phyloP scores from a whole-genome alignment of 1,139 yeast species.

The Candida neerlandica region DNA sequence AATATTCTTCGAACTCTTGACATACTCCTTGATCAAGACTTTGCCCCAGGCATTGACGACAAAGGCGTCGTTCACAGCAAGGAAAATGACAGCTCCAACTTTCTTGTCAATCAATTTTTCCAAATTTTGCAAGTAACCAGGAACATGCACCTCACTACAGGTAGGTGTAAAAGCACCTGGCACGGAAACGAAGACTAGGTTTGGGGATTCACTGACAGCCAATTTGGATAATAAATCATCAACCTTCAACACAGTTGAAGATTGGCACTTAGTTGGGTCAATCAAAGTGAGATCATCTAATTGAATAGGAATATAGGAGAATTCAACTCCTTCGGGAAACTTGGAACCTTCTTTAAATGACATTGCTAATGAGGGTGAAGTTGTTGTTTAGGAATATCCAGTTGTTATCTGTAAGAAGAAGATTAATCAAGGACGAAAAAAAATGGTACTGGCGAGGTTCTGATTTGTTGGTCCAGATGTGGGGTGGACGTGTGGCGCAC shows the following conservation, averaged over 20 bases:
- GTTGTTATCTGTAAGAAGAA: neutral
- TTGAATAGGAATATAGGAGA: slow-evolving; percentile 59
- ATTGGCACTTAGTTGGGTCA: slow-evolving; percentile 56
- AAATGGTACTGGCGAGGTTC: neutral
- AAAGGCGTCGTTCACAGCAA: slow-evolving; percentile 79
- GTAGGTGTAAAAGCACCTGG: slow-evolving; percentile 96
- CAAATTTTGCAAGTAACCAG: slow-evolving; percentile 61
- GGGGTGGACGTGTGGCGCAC: too few species aligned
- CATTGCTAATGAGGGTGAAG: slow-evolving; percentile 7
- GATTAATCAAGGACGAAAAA: neutral
- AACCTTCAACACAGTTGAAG: slow-evolving; percentile 26
- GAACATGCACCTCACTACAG: slow-evolving; percentile 81
- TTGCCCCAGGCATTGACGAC: slow-evolving; percentile 86
- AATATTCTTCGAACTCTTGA: slow-evolving; percentile 30
- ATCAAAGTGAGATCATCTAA: slow-evolving; percentile 32
- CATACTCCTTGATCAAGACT: slow-evolving; percentile 43
- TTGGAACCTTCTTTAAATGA: slow-evolving; percentile 27
- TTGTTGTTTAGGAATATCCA: neutral
- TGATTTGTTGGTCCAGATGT: too few species aligned
- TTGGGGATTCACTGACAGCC: slow-evolving; percentile 31
- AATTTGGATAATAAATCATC: slow-evolving; percentile 22
- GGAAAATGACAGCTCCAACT: slow-evolving; percentile 65
- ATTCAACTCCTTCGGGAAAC: slow-evolving; percentile 56
- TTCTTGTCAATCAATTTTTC: slow-evolving; percentile 59
- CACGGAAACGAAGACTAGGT: slow-evolving; percentile 72